These are phyloP conservation scores for Collariella sp. DNA, from an alignment of 495 filamentous ascomycete genomes.

Conservation along the genomic window DNA sequence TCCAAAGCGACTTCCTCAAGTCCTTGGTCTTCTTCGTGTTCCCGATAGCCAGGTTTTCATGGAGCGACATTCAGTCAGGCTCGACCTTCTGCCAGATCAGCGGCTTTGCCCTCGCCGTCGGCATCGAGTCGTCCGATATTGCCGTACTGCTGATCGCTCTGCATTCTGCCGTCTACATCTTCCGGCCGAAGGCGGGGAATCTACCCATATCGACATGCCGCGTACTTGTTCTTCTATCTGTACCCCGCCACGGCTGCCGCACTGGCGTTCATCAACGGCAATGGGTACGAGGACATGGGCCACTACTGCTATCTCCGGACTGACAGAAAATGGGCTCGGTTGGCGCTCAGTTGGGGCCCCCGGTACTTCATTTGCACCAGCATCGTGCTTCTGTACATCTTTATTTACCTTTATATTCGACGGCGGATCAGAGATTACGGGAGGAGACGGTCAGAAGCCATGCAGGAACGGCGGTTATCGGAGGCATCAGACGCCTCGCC, in stretches of 20 bases:
- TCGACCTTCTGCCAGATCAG: conserved; percentile 56
- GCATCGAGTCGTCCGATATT: conserved; percentile 61
- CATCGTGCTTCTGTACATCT: conserved; percentile 53
- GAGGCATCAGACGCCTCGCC: not conserved
- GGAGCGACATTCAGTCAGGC: conserved; percentile 37
- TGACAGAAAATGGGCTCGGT: conserved; percentile 53
- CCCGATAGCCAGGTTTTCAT: conserved; percentile 44
- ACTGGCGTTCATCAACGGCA: conserved; percentile 53
- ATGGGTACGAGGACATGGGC: conserved; percentile 51
- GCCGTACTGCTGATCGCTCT: conserved; percentile 61
- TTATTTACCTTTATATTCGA: conserved; percentile 60
- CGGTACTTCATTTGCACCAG: conserved; percentile 57
- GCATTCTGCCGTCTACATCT: conserved; percentile 61
- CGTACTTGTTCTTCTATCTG: conserved; percentile 46
- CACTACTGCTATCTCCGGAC: conserved; percentile 60
- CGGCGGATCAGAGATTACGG: conserved; percentile 25
- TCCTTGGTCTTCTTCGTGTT: conserved; percentile 56
- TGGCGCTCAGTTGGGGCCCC: conserved; percentile 61
- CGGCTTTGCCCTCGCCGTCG: conserved; percentile 56
- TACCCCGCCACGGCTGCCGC: conserved; percentile 51
- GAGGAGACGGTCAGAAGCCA: conserved; percentile 19
- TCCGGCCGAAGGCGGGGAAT: conserved; percentile 55
- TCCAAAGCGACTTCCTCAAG: conserved; percentile 62
- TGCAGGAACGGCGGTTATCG: conserved; percentile 6
- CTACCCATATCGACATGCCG: conserved; percentile 51